These are phyloP conservation scores for Stachybotrys elegans DNA, from an alignment of 2,329 filamentous ascomycete species.

Conservation along the genomic window DNA sequence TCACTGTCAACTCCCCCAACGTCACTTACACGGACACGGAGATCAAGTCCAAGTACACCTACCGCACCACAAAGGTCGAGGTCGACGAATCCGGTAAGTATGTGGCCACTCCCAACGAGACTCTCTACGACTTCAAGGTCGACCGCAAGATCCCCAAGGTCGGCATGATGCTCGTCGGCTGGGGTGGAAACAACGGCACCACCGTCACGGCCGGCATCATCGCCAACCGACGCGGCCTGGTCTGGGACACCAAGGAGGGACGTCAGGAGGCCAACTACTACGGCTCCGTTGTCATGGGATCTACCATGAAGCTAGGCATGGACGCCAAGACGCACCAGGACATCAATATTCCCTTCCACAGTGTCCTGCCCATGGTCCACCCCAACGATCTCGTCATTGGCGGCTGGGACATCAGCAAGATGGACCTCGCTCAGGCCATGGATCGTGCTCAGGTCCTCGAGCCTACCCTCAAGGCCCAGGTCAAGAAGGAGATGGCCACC, in stretches of 20 bases:
- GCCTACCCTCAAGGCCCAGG: conserved; percentile 83
- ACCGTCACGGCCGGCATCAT: conserved; percentile 97
- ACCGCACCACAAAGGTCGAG: conserved; percentile 84
- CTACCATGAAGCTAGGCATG: conserved; percentile 92
- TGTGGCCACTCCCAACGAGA: conserved; percentile 81
- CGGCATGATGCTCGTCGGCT: conserved; percentile 95
- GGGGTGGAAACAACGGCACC: conserved; percentile 96
- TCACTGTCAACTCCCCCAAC: conserved; percentile 87
- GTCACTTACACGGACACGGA: conserved; percentile 83
- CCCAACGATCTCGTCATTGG: conserved; percentile 93
- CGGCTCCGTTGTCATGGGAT: conserved; percentile 94
- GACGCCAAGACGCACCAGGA: conserved; percentile 80
- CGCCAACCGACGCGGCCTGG: conserved; percentile 81
- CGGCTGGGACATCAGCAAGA: conserved; percentile 92
- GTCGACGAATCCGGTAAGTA: conserved; percentile 68
- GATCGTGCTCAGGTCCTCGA: conserved; percentile 93
- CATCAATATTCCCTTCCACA: conserved; percentile 93
- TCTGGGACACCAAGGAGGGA: conserved; percentile 93
- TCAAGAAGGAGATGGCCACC: conserved; percentile 86
- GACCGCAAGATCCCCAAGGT: conserved; percentile 89
- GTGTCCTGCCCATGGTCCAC: conserved; percentile 93
- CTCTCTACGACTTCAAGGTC: conserved; percentile 94
- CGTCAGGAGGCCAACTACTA: conserved; percentile 90
- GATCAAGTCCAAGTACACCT: conserved; percentile 93
- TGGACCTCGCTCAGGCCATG: conserved; percentile 90